These are phyloP conservation scores for Lumnitzera racemosa DNA, from an alignment of 345 rosid genomes.

Conservation along the genomic window DNA sequence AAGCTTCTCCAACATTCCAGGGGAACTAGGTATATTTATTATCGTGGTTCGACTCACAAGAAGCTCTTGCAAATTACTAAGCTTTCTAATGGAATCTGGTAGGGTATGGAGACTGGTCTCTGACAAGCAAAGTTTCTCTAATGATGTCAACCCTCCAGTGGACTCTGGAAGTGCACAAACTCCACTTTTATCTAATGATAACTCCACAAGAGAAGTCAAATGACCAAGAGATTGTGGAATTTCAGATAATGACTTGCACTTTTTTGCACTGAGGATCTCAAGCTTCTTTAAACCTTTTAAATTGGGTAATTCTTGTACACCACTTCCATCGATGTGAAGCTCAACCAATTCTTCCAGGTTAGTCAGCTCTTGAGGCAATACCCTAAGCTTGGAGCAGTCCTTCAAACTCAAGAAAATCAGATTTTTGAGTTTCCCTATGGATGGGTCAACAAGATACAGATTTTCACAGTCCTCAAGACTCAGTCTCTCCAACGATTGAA, in stretches of 20 bases:
- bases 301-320: background rate
- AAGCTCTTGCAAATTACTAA: conserved; percentile 5
- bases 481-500: background rate
- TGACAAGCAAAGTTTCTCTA: background rate
- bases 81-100: background rate
- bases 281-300: background rate
- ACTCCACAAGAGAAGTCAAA: no score
- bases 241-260: background rate
- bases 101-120: background rate
- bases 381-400: no score
- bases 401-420: no score
- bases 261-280: no score
- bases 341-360: no score
- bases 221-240: background rate
- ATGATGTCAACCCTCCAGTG: background rate
- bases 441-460: no score
- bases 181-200: no score
- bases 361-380: no score
- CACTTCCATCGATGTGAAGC: background rate
- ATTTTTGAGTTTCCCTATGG: no score
- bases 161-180: background rate
- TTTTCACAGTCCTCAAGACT: no score
- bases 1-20: conserved; percentile 4
- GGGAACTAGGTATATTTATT: background rate
- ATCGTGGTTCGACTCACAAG: background rate